Percentiles rank a stretch among this genome's conserved stretches.
Evolutionary conservation across 768 basidiomycete genomes (phyloP).

Genomic region (Mycena vulgaris): DNA sequence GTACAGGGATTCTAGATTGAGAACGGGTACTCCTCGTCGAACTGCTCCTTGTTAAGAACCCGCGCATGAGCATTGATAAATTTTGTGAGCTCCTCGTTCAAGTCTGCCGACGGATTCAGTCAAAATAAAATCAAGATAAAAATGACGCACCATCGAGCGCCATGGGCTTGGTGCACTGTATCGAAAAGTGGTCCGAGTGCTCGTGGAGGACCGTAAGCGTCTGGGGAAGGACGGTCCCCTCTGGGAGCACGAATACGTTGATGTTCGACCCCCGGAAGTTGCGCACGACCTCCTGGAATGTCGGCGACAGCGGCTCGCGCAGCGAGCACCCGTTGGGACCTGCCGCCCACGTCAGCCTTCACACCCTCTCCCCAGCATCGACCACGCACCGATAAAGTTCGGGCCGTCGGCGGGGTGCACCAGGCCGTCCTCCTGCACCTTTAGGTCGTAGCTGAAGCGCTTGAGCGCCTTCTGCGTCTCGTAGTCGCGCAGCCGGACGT

Average conservation of each 20-base stretch:
- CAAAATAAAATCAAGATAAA: not conserved
- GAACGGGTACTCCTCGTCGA: slow-evolving; percentile 15
- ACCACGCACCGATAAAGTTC: slow-evolving; percentile 17
- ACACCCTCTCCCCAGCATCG: no score
- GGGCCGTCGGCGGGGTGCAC: slow-evolving; percentile 10
- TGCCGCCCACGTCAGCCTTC: not conserved
- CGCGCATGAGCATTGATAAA: slow-evolving; percentile 8
- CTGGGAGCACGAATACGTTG: slow-evolving; percentile 1
- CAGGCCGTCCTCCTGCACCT: slow-evolving; percentile 11
- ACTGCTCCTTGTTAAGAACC: slow-evolving; percentile 18
- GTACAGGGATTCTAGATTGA: not conserved
- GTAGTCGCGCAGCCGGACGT: slow-evolving; percentile 26
- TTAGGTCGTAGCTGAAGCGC: slow-evolving; percentile 28
- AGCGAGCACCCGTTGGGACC: slow-evolving; percentile 28
- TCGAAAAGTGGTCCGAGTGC: slow-evolving; percentile 27
- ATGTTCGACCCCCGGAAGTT: slow-evolving; percentile 24
- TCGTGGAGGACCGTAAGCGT: slow-evolving; percentile 22
- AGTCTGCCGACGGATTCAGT: not conserved
- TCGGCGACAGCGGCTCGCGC: slow-evolving; percentile 20
- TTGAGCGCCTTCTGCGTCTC: slow-evolving; percentile 13
- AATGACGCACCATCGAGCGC: slow-evolving; percentile 14
- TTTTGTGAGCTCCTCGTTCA: slow-evolving; percentile 19
- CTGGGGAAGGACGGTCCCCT: slow-evolving; percentile 8
- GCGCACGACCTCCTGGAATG: slow-evolving; percentile 26
- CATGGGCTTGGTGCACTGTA: slow-evolving; percentile 24